Conservation (phyloP, 73 alveolate genomes). For the Paraurostyla sp. region DNA sequence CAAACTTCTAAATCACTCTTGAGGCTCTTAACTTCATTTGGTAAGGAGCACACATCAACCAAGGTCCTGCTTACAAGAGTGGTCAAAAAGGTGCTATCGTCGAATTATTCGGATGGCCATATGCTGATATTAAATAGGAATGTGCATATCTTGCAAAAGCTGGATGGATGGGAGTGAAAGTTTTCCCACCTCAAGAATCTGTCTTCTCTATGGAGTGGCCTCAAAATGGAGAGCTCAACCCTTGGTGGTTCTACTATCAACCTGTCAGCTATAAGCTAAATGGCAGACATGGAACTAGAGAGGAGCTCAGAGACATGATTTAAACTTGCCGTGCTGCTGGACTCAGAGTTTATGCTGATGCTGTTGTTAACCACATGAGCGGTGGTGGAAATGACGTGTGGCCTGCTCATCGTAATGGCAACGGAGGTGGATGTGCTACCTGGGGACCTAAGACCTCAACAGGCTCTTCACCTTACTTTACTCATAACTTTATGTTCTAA, state of each 20-base stretch:
- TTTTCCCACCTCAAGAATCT: slow-evolving; percentile 95
- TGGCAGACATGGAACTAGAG: slow-evolving; percentile 95
- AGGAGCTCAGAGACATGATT: slow-evolving; percentile 90
- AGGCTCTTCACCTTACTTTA: slow-evolving; percentile 94
- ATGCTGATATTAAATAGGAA: slow-evolving; percentile 93
- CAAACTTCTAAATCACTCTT: slow-evolving; percentile 72
- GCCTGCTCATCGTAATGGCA: slow-evolving; percentile 86
- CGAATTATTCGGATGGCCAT: slow-evolving; percentile 98
- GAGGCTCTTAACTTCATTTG: slow-evolving; percentile 94
- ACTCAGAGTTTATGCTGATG: slow-evolving; percentile 97
- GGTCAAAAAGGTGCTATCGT: slow-evolving; percentile 98
- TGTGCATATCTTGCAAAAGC: slow-evolving; percentile 92
- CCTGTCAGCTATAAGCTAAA: slow-evolving; percentile 93
- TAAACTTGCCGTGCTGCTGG: slow-evolving; percentile 89
- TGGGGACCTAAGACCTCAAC: slow-evolving; percentile 92
- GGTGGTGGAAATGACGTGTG: slow-evolving; percentile 96
- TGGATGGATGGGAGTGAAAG: slow-evolving; percentile 97
- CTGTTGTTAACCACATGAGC: slow-evolving; percentile 95
- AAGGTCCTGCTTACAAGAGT: slow-evolving; percentile 77
- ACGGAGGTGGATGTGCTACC: slow-evolving; percentile 67
- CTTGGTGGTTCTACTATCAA: slow-evolving; percentile 97
- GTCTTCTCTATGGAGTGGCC: slow-evolving; percentile 88
- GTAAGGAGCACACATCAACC: slow-evolving; percentile 89
- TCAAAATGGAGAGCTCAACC: slow-evolving; percentile 96
- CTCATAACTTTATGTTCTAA: slow-evolving; percentile 81